Conservation (phyloP, 2,329 filamentous ascomycete genomes). For the Fusarium sp. region DNA sequence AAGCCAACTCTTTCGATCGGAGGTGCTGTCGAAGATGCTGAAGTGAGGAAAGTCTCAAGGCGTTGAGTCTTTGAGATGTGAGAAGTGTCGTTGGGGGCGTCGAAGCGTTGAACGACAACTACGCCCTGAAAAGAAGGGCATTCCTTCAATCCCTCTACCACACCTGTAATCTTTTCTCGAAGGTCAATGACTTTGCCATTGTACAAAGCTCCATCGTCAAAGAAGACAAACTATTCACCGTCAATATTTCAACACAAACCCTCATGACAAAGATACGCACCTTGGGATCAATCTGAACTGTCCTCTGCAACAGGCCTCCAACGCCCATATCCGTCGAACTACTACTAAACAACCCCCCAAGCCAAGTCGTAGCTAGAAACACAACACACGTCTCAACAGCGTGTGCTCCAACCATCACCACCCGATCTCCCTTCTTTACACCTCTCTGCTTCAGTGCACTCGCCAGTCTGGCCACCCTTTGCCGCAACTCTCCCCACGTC, state of each 20-base stretch:
- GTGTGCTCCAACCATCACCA: slow-evolving; percentile 83
- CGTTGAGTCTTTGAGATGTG: slow-evolving; percentile 64
- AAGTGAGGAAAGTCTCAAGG: slow-evolving; percentile 61
- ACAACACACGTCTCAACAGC: slow-evolving; percentile 81
- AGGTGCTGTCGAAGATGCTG: slow-evolving; percentile 54
- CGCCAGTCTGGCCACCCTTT: slow-evolving; percentile 70
- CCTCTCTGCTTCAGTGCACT: slow-evolving; percentile 78
- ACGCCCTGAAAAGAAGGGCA: slow-evolving; percentile 74
- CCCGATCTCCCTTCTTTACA: slow-evolving; percentile 78
- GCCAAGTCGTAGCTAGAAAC: slow-evolving; percentile 76
- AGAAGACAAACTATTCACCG: slow-evolving; percentile 75
- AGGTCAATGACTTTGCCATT: slow-evolving; percentile 83
- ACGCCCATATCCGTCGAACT: slow-evolving; percentile 88
- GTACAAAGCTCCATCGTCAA: slow-evolving; percentile 85
- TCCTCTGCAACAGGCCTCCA: slow-evolving; percentile 80
- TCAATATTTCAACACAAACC: neutral
- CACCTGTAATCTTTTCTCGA: slow-evolving; percentile 78
- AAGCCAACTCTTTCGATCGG: slow-evolving; percentile 76
- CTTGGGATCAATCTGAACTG: slow-evolving; percentile 81
- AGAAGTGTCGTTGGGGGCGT: slow-evolving; percentile 70
- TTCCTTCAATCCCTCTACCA: slow-evolving; percentile 75
- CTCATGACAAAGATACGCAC: slow-evolving; percentile 50
- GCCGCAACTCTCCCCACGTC: slow-evolving; percentile 77
- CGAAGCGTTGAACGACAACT: slow-evolving; percentile 77
- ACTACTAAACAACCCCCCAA: slow-evolving; percentile 83